A percentile compares a stretch with the other conserved stretches of the same genome.
Evolutionary conservation across 2,329 filamentous ascomycete genomes (phyloP).

Genomic region (Myriosclerotinia duriaeana): DNA sequence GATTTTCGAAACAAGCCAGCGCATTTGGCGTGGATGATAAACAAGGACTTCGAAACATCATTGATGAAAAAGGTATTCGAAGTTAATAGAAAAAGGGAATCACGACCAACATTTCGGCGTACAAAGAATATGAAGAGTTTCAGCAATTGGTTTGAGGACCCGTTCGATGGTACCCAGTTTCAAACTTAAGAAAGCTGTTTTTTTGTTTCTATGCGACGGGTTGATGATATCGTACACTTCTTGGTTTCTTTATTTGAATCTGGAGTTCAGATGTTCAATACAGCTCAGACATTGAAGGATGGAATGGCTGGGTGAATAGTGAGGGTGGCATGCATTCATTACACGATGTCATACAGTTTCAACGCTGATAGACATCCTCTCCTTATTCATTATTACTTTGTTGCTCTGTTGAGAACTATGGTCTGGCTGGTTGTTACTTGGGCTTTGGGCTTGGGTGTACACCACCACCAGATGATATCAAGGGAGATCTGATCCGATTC

Average conservation of each 20-base stretch:
- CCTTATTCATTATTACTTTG: background rate
- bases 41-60: background rate
- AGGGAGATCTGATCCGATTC: background rate
- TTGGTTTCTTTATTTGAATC: too few relatives aligned
- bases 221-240: too few relatives aligned
- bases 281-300: background rate
- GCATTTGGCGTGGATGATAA: background rate
- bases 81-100: background rate
- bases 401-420: background rate
- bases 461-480: background rate
- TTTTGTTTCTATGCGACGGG: background rate
- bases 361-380: too few relatives aligned
- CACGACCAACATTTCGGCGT: background rate
- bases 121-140: background rate
- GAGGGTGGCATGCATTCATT: background rate
- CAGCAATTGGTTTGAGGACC: constrained; percentile 3
- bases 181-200: background rate
- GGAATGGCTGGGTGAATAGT: background rate
- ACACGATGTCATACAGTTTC: background rate
- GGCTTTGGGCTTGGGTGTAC: background rate
- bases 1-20: background rate
- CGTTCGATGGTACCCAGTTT: constrained; percentile 17
- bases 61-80: background rate
- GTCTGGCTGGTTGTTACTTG: background rate
- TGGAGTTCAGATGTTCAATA: background rate